phyloP scores from a whole-genome alignment of 208 protist genomes.

The Trypanosoma platydactyli region DNA sequence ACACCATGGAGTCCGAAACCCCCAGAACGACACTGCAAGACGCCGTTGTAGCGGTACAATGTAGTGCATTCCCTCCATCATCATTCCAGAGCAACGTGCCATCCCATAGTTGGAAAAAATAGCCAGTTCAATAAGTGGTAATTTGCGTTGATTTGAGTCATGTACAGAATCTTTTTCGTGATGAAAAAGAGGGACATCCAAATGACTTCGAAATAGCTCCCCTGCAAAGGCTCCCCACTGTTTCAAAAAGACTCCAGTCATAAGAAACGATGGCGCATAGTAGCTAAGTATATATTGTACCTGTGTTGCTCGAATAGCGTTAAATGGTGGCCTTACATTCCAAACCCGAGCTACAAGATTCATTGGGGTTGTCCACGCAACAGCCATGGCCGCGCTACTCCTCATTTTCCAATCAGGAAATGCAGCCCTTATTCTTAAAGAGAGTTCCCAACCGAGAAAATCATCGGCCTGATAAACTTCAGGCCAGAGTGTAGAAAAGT shows the following conservation, averaged over 20 bases:
- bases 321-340: background rate
- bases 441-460: constrained; percentile 31
- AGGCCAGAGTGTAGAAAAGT: constrained; percentile 15
- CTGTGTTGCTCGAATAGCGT: background rate
- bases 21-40: constrained; percentile 8
- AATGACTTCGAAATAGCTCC: constrained; percentile 1
- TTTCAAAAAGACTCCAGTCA: constrained; percentile 4
- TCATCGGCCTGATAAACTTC: constrained; percentile 17
- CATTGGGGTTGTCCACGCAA: constrained; percentile 22
- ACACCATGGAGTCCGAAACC: constrained; percentile 13
- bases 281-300: background rate
- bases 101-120: constrained; percentile 12
- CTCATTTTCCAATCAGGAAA: constrained; percentile 36
- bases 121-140: constrained; percentile 7
- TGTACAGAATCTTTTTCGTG: background rate
- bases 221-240: constrained; percentile 10
- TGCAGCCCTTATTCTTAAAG: constrained; percentile 22
- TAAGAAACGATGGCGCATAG: constrained; percentile 10
- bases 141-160: background rate
- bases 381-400: constrained; percentile 25
- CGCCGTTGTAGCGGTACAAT: constrained; percentile 16
- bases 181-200: background rate
- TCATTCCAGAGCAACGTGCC: constrained; percentile 14
- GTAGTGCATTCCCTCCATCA: constrained; percentile 12
- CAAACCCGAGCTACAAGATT: background rate